Base-by-base conservation (phyloP, 306 rosid species). In the Gastrolobium villosum region DNA sequence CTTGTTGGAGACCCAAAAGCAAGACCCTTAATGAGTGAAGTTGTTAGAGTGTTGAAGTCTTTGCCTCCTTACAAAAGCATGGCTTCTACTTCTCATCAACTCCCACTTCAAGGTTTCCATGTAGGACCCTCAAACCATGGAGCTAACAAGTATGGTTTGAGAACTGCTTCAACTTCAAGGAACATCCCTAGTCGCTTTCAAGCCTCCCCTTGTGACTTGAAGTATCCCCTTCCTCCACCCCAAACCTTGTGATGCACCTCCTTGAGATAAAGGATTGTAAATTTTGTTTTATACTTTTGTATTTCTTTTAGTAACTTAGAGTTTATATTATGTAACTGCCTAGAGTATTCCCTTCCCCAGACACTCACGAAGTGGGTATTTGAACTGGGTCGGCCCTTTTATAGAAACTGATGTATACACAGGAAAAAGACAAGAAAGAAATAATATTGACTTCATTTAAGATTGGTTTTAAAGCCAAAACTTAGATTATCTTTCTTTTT, bases 11-110 rank as follows among this genome's bases (percentile, higher is more conserved):
- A 89, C 34, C 89, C 87, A 3, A 90, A 70, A 66, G 37, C 62
- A 37, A 81, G 96, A 63, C 97, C 97, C 0, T 44, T 39, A 4
- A 92, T 92, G 97, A 88, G 89, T 39, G 85, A 87, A 54, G 89
- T 92, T 4, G 92, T 86, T 13, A 72, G 35, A 36, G 72, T 14
- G 4, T 57, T 92, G 5, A 55, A 46, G 36, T 74, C 79, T 57
- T 63, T 88, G 37, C 77, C 76, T 0, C 13, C 59, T 15, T 56
- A 69, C n/a, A 79, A 20, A 20, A 20, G 1, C 26, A 20, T 20
- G 26, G 26, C 26, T 20, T 20, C 26, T 20, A 20, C 26, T 20
- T 20, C 26, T 20, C 26, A 20, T 20, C 26, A 20, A 20, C 26
- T 20, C 40, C 40, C 81, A 34, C 72, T 50, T 55, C 81, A 65